A percentile compares a stretch with the other conserved stretches of the same genome.
Conservation (phyloP, 352 stramenopile genomes). For the Blastocystis sp. region DNA sequence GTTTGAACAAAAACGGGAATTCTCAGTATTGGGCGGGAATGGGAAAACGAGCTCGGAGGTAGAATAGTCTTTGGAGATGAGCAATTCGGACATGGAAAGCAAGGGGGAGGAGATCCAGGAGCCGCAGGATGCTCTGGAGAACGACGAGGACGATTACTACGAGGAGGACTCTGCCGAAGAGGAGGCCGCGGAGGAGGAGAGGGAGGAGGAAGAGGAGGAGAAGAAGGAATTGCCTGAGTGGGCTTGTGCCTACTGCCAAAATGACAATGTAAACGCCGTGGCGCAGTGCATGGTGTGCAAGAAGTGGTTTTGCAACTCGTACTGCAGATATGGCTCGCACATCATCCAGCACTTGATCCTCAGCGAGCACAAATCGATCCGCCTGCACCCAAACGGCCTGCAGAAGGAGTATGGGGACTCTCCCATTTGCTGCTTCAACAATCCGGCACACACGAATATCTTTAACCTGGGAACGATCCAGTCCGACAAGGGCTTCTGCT, state of each 20-base stretch:
- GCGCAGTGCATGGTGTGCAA: conserved; percentile 43
- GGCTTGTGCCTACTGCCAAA: conserved; percentile 59
- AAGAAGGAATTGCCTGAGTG: not conserved
- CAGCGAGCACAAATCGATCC: conserved; percentile 74
- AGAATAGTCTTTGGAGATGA: not conserved
- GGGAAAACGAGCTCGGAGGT: not conserved
- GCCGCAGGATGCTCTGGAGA: not conserved
- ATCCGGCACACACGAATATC: conserved; percentile 93
- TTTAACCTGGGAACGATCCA: conserved; percentile 95
- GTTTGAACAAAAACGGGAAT: not conserved
- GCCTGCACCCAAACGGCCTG: conserved; percentile 80
- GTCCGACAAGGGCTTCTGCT: conserved; percentile 87
- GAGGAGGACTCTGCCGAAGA: not conserved
- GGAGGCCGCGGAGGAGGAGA: not conserved
- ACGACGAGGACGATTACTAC: not conserved
- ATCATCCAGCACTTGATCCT: conserved; percentile 69
- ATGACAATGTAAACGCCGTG: conserved; percentile 41
- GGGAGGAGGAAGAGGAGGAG: conserved; percentile 39
- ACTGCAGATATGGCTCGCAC: conserved; percentile 44
- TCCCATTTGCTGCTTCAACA: conserved; percentile 95
- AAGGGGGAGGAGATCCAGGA: not conserved
- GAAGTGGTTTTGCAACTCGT: conserved; percentile 66
- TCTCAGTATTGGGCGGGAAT: not conserved
- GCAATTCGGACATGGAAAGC: not conserved
- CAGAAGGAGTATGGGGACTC: conserved; percentile 91